Evolutionary conservation across 352 stramenopile species (phyloP).

Genomic region (Chrysophaeum taylorii): DNA sequence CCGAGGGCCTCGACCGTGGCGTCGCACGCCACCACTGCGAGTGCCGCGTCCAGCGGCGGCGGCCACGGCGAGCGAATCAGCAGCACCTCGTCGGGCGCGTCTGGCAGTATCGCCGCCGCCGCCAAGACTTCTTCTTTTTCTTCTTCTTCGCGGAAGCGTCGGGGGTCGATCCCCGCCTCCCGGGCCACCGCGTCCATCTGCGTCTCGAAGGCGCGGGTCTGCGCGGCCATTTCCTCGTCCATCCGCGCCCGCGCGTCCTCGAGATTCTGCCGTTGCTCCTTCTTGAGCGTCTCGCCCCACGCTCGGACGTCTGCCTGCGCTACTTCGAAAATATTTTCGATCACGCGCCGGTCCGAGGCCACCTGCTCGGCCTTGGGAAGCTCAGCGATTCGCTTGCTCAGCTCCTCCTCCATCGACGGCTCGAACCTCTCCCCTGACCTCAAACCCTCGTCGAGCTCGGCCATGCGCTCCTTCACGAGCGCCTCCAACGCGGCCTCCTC

Average conservation of each 20-base stretch:
- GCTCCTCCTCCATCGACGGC: neutral
- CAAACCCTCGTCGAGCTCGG: too few relatives aligned
- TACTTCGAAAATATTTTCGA: neutral
- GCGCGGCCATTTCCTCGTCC: neutral
- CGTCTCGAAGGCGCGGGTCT: conserved; percentile 2
- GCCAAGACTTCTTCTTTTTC: too few relatives aligned
- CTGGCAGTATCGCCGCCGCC: too few relatives aligned
- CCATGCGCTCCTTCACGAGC: neutral
- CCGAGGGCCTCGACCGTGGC: too few relatives aligned
- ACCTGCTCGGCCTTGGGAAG: neutral
- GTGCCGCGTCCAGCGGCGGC: too few relatives aligned
- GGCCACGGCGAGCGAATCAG: too few relatives aligned
- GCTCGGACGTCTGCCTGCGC: neutral
- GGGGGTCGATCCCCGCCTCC: neutral
- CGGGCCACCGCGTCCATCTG: neutral
- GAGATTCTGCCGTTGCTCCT: neutral
- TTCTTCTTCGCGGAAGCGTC: too few relatives aligned
- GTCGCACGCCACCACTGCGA: too few relatives aligned
- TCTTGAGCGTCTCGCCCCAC: neutral
- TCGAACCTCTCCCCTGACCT: too few relatives aligned
- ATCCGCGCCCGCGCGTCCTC: neutral
- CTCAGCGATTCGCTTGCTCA: neutral
- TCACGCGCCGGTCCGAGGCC: neutral
- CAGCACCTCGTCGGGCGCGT: too few relatives aligned
- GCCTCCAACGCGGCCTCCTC: neutral